These are phyloP conservation scores for Fusarium nodosum DNA, from an alignment of 2,329 filamentous ascomycete species.

Conservation along the genomic window DNA sequence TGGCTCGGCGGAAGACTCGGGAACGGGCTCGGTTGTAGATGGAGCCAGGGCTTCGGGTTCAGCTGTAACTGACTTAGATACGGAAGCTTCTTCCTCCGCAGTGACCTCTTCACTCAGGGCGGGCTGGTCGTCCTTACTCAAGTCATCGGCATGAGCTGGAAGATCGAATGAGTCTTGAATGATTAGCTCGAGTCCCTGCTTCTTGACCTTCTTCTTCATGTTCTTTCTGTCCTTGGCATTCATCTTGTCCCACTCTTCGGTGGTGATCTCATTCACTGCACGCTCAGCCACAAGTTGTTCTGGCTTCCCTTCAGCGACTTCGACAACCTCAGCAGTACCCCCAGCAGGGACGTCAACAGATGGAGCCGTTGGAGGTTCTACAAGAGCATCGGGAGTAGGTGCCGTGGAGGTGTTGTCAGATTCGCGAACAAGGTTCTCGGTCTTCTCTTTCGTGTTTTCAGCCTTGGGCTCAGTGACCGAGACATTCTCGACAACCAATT, in stretches of 20 bases:
- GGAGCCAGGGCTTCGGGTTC: constrained; percentile 7
- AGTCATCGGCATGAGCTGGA: background rate
- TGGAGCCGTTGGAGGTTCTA: constrained; percentile 12
- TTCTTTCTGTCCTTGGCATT: constrained; percentile 45
- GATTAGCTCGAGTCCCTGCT: constrained; percentile 42
- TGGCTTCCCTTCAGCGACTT: constrained; percentile 9
- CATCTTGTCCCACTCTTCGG: constrained; percentile 42
- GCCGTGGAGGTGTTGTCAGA: background rate
- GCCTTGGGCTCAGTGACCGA: background rate
- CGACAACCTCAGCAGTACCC: background rate
- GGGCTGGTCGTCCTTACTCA: constrained; percentile 2
- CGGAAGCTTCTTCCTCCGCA: constrained; percentile 9
- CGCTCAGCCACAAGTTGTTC: constrained; percentile 20
- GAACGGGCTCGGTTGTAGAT: background rate
- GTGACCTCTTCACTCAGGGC: constrained; percentile 2
- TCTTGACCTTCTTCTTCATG: constrained; percentile 46
- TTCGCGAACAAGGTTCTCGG: background rate
- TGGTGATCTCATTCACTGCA: constrained; percentile 44
- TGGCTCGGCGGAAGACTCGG: background rate
- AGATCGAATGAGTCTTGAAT: constrained; percentile 29
- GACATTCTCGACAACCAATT: constrained; percentile 5
- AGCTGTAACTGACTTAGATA: background rate
- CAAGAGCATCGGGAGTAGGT: constrained; percentile 12
- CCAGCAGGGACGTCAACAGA: constrained; percentile 6
- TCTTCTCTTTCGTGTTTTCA: constrained; percentile 8